Evolutionary conservation across 257 asterid genomes (phyloP).

Genomic region (Ilex aquifolium): DNA sequence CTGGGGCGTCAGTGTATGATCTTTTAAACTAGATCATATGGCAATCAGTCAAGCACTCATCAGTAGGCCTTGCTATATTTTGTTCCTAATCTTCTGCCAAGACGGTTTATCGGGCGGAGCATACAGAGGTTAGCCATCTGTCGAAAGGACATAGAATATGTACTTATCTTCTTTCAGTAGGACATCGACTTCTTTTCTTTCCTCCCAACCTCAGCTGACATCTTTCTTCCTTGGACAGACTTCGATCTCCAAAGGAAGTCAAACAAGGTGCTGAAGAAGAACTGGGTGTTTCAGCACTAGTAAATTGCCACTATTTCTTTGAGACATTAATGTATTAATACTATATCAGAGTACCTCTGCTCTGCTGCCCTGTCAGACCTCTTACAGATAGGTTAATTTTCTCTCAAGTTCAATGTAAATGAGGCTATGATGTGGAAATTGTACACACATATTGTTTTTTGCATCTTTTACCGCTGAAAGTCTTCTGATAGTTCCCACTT

Average conservation of each 20-base stretch:
- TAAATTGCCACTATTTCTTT: slow-evolving; percentile 7
- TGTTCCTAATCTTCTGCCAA: not conserved
- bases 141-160: no score
- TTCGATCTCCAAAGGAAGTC: slow-evolving; percentile 15
- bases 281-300: slow-evolving; percentile 1
- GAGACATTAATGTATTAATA: not conserved
- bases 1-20: no score
- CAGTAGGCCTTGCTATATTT: not conserved
- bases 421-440: not conserved
- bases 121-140: not conserved
- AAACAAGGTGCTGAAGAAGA: slow-evolving; percentile 5
- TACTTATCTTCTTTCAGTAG: not conserved
- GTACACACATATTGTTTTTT: not conserved
- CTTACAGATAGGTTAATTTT: not conserved
- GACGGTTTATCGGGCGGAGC: not conserved
- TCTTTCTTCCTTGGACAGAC: slow-evolving; percentile 17
- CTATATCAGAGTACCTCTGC: not conserved
- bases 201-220: slow-evolving; percentile 7
- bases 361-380: not conserved
- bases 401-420: not conserved
- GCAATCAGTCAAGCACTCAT: not conserved
- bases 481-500: no score
- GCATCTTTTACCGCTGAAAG: not conserved
- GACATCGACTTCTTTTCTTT: slow-evolving; percentile 1
- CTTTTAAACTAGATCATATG: no score